Conservation (phyloP, 352 stramenopile genomes). For the Thalassiosira exigua region DNA sequence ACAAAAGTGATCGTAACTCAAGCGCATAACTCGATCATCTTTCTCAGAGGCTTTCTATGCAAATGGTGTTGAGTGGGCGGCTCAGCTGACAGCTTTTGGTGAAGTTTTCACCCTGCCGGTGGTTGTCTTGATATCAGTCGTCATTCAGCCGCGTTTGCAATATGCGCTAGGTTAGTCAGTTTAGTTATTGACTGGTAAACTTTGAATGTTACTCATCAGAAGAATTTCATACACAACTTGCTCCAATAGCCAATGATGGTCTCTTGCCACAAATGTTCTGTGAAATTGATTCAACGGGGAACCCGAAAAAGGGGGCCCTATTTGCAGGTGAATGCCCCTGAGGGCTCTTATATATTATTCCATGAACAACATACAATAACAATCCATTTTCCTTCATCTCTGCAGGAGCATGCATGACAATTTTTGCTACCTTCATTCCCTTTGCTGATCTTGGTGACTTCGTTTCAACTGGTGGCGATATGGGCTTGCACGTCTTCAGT, state of each 20-base stretch:
- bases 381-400: not conserved
- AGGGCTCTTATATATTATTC: not conserved
- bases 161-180: conserved; percentile 80
- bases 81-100: conserved; percentile 73
- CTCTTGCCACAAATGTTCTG: conserved; percentile 91
- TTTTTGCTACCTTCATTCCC: conserved; percentile 77
- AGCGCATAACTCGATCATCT: too few relatives aligned
- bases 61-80: conserved; percentile 77
- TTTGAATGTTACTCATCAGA: too few relatives aligned
- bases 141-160: conserved; percentile 92
- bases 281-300: conserved; percentile 66
- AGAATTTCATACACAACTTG: too few relatives aligned
- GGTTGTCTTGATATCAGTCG: conserved; percentile 92
- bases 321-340: conserved; percentile 37
- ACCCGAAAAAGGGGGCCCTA: conserved; percentile 53
- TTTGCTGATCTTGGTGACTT: conserved; percentile 79
- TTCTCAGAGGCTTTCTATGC: conserved; percentile 71
- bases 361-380: not conserved
- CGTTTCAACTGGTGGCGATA: conserved; percentile 71
- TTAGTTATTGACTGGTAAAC: not conserved
- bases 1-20: not conserved
- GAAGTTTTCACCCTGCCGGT: conserved; percentile 93
- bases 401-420: conserved; percentile 63
- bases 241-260: conserved; percentile 88
- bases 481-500: too few relatives aligned